Conservation (phyloP, 139 green algal genomes). For the Cymbomonas tetramitiformis region DNA sequence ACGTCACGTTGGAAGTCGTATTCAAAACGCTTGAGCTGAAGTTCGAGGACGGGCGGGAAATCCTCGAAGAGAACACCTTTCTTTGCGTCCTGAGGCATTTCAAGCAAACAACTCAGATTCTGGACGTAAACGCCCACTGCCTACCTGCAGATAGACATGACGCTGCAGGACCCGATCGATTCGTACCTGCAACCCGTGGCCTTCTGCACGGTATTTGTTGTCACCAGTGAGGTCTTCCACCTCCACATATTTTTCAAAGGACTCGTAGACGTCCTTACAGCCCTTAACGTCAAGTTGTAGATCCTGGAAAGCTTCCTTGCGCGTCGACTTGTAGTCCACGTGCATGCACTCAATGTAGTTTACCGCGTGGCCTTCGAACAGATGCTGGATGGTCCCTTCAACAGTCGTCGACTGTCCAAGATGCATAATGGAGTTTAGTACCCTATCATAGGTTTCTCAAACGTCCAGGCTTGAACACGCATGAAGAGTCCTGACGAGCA, state of each 20-base stretch:
- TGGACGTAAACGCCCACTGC: too few relatives aligned
- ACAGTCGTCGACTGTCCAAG: conserved; percentile 66
- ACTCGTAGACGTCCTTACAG: conserved; percentile 47
- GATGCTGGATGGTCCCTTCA: conserved; percentile 69
- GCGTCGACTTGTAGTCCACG: conserved; percentile 78
- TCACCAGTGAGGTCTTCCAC: conserved; percentile 61
- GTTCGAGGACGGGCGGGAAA: conserved; percentile 83
- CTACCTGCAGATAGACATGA: not conserved
- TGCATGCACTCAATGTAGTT: conserved; percentile 88
- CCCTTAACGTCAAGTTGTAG: conserved; percentile 84
- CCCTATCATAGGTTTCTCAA: too few relatives aligned
- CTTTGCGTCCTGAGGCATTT: conserved; percentile 76
- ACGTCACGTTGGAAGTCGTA: conserved; percentile 79
- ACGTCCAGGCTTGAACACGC: too few relatives aligned
- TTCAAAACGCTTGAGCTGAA: conserved; percentile 96
- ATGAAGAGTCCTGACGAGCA: too few relatives aligned
- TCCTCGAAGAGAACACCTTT: conserved; percentile 78
- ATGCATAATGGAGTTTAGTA: too few relatives aligned
- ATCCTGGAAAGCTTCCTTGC: conserved; percentile 33
- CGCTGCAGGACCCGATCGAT: conserved; percentile 30
- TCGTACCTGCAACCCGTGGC: conserved; percentile 68
- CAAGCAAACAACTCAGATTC: too few relatives aligned
- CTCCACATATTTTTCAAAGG: conserved; percentile 51
- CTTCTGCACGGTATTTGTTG: conserved; percentile 90
- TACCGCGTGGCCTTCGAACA: conserved; percentile 80